Conservation (phyloP, 768 basidiomycete genomes). For the Tremella mesenterica region DNA sequence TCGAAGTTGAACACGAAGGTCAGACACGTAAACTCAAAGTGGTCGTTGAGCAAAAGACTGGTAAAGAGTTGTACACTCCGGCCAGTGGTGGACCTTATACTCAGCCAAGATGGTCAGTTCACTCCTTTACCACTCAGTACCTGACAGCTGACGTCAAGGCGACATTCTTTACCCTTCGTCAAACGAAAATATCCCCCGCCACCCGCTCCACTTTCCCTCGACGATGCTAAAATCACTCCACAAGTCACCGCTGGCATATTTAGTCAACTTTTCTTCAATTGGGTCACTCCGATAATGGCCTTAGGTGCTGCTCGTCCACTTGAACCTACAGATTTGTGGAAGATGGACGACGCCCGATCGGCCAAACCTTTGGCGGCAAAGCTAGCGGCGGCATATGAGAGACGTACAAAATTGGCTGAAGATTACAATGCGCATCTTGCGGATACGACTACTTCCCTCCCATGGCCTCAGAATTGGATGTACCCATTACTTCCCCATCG, state of each 20-base stretch:
- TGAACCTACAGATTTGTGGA: conserved; percentile 71
- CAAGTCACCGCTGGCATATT: conserved; percentile 59
- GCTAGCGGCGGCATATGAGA: conserved; percentile 60
- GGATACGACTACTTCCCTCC: conserved; percentile 57
- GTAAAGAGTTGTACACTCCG: conserved; percentile 28
- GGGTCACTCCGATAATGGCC: conserved; percentile 63
- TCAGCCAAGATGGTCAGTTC: conserved; percentile 31
- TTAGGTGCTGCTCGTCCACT: conserved; percentile 74
- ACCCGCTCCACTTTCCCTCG: conserved; percentile 40
- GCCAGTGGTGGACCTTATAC: conserved; percentile 31
- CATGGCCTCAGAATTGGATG: conserved; percentile 50
- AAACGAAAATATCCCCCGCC: conserved; percentile 40
- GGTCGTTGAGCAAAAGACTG: conserved; percentile 32
- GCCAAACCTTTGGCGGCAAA: conserved; percentile 56
- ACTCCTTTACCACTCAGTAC: not conserved
- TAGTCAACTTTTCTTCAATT: conserved; percentile 58
- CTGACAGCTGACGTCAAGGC: conserved; percentile 12
- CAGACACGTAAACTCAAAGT: conserved; percentile 27
- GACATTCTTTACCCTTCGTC: conserved; percentile 37
- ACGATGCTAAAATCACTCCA: conserved; percentile 50
- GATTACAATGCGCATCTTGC: conserved; percentile 65
- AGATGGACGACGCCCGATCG: conserved; percentile 57
- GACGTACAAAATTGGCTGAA: conserved; percentile 52
- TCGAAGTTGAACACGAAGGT: conserved; percentile 31
- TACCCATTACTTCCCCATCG: conserved; percentile 55